phyloP scores from a whole-genome alignment of 179 eudicot genomes.

The Pouteria campechiana region DNA sequence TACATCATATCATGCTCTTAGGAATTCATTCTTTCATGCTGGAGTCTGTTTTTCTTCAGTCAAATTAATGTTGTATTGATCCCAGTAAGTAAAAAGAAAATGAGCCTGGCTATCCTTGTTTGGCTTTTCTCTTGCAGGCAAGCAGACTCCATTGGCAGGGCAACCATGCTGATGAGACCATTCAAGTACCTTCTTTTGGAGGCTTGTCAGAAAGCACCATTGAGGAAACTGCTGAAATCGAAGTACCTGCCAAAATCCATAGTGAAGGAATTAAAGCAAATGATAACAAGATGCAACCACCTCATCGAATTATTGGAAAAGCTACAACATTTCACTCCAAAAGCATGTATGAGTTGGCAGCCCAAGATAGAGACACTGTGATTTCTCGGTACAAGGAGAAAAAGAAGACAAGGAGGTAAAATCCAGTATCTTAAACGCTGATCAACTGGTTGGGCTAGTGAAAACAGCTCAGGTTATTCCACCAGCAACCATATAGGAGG shows the following conservation, averaged over 20 bases:
- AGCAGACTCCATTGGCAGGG: conserved; percentile 19
- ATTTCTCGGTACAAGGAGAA: conserved; percentile 85
- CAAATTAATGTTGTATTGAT: no score
- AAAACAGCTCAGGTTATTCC: neutral
- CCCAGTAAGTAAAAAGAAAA: no score
- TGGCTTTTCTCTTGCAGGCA: conserved; percentile 40
- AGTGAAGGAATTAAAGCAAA: conserved; percentile 17
- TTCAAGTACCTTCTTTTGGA: conserved; percentile 25
- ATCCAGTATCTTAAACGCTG: neutral
- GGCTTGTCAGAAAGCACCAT: conserved; percentile 20
- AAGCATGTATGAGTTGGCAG: conserved; percentile 36
- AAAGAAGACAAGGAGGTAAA: conserved; percentile 81
- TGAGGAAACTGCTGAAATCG: conserved; percentile 28
- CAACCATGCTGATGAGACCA: conserved; percentile 17
- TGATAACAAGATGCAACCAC: conserved; percentile 13
- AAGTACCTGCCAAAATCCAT: conserved; percentile 9
- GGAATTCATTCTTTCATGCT: no score
- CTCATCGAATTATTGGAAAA: conserved; percentile 14
- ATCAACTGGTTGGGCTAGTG: neutral
- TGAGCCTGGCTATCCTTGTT: no score
- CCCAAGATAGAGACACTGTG: conserved; percentile 63
- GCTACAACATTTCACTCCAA: conserved; percentile 20
- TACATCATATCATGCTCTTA: no score
- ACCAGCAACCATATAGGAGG: no score
- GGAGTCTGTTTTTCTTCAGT: no score